phyloP scores from a whole-genome alignment of 768 basidiomycete species.

The Roridomyces roridus region DNA sequence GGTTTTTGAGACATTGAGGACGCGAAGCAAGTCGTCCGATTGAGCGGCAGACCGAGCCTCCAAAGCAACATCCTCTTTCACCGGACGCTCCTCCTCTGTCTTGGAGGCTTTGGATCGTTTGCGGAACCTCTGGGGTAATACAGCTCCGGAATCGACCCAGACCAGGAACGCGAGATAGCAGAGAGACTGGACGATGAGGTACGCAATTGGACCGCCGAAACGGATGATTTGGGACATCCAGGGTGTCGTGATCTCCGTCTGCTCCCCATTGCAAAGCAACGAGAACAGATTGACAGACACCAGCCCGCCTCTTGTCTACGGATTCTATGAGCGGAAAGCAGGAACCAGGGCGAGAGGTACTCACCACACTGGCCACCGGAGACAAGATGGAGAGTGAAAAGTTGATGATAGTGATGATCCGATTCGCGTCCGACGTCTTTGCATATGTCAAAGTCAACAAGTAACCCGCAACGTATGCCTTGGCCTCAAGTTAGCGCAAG shows the following conservation, averaged over 20 bases:
- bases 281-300: slow-evolving; percentile 84
- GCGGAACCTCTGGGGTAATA: slow-evolving; percentile 47
- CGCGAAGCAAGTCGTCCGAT: slow-evolving; percentile 65
- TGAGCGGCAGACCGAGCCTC: slow-evolving; percentile 56
- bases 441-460: slow-evolving; percentile 79
- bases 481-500: slow-evolving; percentile 1
- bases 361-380: slow-evolving; percentile 72
- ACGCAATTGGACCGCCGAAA: slow-evolving; percentile 81
- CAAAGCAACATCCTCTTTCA: slow-evolving; percentile 56
- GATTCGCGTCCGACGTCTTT: slow-evolving; percentile 56
- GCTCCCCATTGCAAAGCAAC: slow-evolving; percentile 64
- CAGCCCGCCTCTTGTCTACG: slow-evolving; percentile 69
- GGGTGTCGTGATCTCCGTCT: slow-evolving; percentile 50
- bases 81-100: slow-evolving; percentile 15
- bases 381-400: slow-evolving; percentile 72
- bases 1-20: slow-evolving; percentile 66
- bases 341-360: slow-evolving; percentile 30
- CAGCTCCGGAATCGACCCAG: slow-evolving; percentile 74
- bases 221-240: no score
- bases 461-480: slow-evolving; percentile 73
- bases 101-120: slow-evolving; percentile 16
- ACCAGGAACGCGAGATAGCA: slow-evolving; percentile 69
- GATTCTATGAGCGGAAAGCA: neutral
- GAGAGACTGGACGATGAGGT: slow-evolving; percentile 67
- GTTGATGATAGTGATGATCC: slow-evolving; percentile 68